phyloP scores from a whole-genome alignment of 192 early-diverging fungal species.

The Fimicolochytrium jonesii region DNA sequence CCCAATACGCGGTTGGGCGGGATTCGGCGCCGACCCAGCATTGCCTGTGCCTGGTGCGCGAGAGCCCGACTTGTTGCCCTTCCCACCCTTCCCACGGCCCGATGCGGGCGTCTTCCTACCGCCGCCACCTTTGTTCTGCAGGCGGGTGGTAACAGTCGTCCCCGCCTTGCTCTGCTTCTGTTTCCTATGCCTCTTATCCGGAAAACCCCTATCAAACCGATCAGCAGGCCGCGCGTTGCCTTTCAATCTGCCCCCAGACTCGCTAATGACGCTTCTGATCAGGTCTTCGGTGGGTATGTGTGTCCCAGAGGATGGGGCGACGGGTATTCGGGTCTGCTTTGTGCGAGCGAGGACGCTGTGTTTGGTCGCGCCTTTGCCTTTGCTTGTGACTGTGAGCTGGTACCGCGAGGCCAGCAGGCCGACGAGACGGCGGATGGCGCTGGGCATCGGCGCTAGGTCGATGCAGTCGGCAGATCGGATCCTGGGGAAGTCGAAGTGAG shows the following conservation, averaged over 20 bases:
- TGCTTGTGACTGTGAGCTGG: slow-evolving; percentile 4
- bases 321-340: slow-evolving; percentile 20
- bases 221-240: slow-evolving; percentile 22
- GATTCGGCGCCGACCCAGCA: slow-evolving; percentile 27
- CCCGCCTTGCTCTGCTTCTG: neutral
- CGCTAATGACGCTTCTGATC: slow-evolving; percentile 7
- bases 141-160: too few relatives aligned
- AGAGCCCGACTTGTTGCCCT: too few relatives aligned
- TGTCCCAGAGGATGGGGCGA: too few relatives aligned
- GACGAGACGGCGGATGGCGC: slow-evolving; percentile 20
- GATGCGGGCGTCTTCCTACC: slow-evolving; percentile 12
- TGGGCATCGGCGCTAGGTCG: slow-evolving; percentile 29
- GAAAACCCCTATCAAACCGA: neutral
- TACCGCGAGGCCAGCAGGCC: slow-evolving; percentile 15
- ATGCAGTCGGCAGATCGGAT: neutral
- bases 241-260: slow-evolving; percentile 11
- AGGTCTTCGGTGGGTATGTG: too few relatives aligned
- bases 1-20: slow-evolving; percentile 32
- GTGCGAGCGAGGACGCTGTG: slow-evolving; percentile 17
- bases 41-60: too few relatives aligned
- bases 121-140: too few relatives aligned
- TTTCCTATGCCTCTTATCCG: too few relatives aligned
- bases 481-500: too few relatives aligned
- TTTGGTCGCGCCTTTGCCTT: slow-evolving; percentile 21
- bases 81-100: too few relatives aligned